These are phyloP conservation scores for Fusarium albidum DNA, from an alignment of 2,329 filamentous ascomycete genomes.

Conservation along the genomic window DNA sequence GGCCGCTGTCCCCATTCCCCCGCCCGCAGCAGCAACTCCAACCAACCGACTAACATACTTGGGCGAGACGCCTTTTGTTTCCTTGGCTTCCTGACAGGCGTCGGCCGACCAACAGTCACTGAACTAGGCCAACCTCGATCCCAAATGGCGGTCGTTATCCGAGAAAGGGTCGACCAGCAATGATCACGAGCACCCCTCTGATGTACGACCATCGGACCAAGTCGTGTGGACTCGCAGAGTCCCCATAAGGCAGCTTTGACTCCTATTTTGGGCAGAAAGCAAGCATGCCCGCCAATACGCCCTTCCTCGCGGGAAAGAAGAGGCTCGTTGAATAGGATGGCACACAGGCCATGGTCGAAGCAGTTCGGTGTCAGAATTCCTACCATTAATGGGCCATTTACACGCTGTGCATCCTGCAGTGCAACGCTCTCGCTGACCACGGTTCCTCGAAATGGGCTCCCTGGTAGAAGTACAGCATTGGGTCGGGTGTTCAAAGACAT, in stretches of 20 bases:
- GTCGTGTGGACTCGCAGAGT: no score
- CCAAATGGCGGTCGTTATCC: no score
- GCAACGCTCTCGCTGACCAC: slow-evolving; percentile 10
- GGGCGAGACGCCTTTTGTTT: slow-evolving; percentile 1
- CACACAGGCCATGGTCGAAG: not conserved
- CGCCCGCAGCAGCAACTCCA: not conserved
- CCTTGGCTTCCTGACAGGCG: not conserved
- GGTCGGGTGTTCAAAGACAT: not conserved
- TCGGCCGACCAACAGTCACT: slow-evolving; percentile 1
- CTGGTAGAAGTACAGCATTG: slow-evolving; percentile 19
- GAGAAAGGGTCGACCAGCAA: no score
- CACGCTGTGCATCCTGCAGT: slow-evolving; percentile 16
- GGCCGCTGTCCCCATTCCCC: not conserved
- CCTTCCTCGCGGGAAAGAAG: no score
- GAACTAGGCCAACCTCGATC: no score
- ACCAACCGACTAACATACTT: slow-evolving; percentile 5
- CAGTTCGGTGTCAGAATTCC: not conserved
- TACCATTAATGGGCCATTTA: slow-evolving; percentile 13
- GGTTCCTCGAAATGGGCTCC: slow-evolving; percentile 11
- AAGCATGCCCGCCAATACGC: no score
- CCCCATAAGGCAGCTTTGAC: no score
- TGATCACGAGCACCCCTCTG: no score
- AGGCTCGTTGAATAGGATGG: no score
- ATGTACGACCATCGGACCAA: no score
- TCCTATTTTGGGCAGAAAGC: no score